Evolutionary conservation across 2,329 filamentous ascomycete species (phyloP).

Genomic region (Diaporthe sp.): DNA sequence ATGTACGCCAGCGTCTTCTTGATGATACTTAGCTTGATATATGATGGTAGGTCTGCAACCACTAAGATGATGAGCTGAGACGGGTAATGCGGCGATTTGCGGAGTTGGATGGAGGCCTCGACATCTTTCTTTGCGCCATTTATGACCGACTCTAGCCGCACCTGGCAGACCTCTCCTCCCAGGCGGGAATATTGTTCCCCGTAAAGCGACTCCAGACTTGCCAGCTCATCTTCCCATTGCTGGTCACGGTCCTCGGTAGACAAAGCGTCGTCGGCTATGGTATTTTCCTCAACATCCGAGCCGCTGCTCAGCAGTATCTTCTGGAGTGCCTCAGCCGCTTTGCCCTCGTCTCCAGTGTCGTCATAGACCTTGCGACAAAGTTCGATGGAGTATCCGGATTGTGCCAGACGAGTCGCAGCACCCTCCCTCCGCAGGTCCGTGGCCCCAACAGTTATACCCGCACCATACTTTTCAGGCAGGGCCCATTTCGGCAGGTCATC

Average conservation of each 20-base stretch:
- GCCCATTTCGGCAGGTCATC: constrained; percentile 96
- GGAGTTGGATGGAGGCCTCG: constrained; percentile 73
- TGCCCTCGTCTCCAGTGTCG: constrained; percentile 77
- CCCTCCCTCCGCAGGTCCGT: constrained; percentile 85
- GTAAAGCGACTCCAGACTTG: constrained; percentile 87
- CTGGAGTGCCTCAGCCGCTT: constrained; percentile 85
- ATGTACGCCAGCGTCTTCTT: constrained; percentile 82
- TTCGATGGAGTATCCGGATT: constrained; percentile 87
- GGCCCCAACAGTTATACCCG: constrained; percentile 88
- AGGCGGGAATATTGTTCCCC: constrained; percentile 77
- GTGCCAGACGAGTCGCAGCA: constrained; percentile 83
- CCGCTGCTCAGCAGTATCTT: constrained; percentile 71
- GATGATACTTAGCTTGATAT: constrained; percentile 91
- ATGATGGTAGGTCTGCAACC: constrained; percentile 81
- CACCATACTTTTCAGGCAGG: constrained; percentile 90
- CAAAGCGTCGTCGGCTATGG: constrained; percentile 47
- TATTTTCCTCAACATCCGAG: constrained; percentile 43
- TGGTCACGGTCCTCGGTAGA: constrained; percentile 61
- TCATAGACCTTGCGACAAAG: constrained; percentile 85
- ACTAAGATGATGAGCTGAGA: constrained; percentile 77
- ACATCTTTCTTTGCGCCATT: constrained; percentile 65
- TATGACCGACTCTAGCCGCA: constrained; percentile 72
- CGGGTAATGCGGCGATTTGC: constrained; percentile 82
- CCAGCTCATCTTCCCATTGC: constrained; percentile 88
- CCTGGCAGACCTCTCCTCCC: constrained; percentile 75